Base-by-base conservation (phyloP, 306 rosid species). In the Dalbergia oliveri region DNA sequence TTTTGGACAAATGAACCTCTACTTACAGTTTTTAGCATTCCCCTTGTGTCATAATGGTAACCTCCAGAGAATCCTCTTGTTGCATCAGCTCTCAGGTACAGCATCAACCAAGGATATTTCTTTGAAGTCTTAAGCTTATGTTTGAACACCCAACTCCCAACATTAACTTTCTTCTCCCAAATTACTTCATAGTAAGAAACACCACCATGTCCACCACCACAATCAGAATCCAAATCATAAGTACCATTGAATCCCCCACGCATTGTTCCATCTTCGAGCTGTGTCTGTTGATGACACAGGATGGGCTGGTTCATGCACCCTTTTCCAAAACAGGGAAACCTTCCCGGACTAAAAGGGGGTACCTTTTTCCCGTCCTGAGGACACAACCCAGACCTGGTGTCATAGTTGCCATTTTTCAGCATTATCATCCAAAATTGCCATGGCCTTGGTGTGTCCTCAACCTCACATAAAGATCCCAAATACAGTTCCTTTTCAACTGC, bases 361-460 rank as follows among this genome's bases (percentile, higher is more conserved):
- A 73, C 84, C 82, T 50, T 81, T 67, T 84, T 81, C 69, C 89
- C 93, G 62, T 85, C 62, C 8, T 63, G 21, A 31, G 91, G 93
- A 65, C 91, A 87, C 50, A 86, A 56, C 31, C 80, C 84, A n/a
- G 90, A 79, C 26, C 13, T 16, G 4, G 90, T 81, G 87, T 89
- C 87, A 63, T 13, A 71, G 83, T 93, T 93, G 11, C 97, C 96
- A 75, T 91, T 93, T 77, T 93, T 93, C n/a, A 93, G 81, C 97
- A 93, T 93, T 72, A 93, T 75, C 97, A 90, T 93, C 97, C 97
- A 93, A 67, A 93, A 93, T 34, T 93, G 97, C 97, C 97, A 93
- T 9, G 93, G 91, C 13, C 21, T 84, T 70, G 91, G 90, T 12
- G 72, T 41, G 75, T 91, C 93, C 9, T 37, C 10, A 71, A 93